phyloP scores from a whole-genome alignment of 208 protist species.

The Hexamita inflata region DNA sequence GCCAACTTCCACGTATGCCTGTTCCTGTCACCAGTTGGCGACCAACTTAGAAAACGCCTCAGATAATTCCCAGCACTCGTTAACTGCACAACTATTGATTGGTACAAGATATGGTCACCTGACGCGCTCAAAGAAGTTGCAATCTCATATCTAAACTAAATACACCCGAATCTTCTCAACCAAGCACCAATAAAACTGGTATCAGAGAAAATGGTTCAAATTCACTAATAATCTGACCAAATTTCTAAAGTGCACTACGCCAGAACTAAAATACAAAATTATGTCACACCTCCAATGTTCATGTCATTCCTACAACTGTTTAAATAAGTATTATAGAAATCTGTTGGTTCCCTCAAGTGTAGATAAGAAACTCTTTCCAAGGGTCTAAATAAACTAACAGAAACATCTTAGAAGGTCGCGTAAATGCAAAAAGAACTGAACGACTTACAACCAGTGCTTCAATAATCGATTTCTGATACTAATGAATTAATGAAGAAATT shows the following conservation, averaged over 20 bases:
- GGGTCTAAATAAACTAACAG: constrained; percentile 36
- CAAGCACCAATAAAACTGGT: neutral
- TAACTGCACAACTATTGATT: constrained; percentile 90
- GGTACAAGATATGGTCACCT: constrained; percentile 83
- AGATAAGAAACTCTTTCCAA: neutral
- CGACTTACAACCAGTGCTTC: constrained; percentile 72
- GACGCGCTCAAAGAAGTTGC: constrained; percentile 64
- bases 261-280: neutral
- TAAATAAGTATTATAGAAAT: neutral
- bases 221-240: neutral
- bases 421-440: constrained; percentile 71
- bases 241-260: neutral
- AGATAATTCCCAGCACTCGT: constrained; percentile 71
- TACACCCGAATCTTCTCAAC: neutral
- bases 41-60: constrained; percentile 75
- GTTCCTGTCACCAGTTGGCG: constrained; percentile 84
- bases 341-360: neutral
- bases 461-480: constrained; percentile 34
- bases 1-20: constrained; percentile 79
- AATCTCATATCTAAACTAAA: constrained; percentile 23
- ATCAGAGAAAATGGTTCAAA: neutral
- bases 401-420: constrained; percentile 69
- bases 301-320: constrained; percentile 24
- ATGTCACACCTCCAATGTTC: constrained; percentile 25
- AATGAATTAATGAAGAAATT: constrained; percentile 42